Percentiles rank a stretch among this genome's conserved stretches.
Conservation (phyloP, 2,329 filamentous ascomycete species). For the Fusarium miscanthi region DNA sequence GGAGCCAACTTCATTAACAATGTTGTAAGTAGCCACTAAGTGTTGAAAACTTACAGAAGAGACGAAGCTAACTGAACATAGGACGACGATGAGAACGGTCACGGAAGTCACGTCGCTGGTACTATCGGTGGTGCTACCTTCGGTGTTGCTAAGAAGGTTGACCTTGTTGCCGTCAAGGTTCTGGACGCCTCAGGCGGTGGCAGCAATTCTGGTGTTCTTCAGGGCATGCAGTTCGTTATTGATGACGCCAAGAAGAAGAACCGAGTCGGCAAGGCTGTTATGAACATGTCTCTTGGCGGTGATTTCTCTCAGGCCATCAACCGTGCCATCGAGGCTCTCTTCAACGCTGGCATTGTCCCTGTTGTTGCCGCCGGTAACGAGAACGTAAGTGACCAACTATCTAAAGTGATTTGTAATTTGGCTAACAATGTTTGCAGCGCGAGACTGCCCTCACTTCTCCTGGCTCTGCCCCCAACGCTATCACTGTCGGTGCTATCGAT, state of each 20-base stretch:
- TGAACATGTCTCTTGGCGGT: constrained; percentile 73
- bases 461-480: constrained; percentile 65
- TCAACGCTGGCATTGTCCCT: constrained; percentile 63
- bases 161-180: constrained; percentile 70
- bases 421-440: constrained; percentile 45
- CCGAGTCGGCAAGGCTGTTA: constrained; percentile 64
- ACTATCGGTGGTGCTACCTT: constrained; percentile 70
- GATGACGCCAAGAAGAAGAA: constrained; percentile 57
- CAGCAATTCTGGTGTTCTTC: constrained; percentile 58
- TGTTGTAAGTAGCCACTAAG: constrained; percentile 50
- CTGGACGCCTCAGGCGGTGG: constrained; percentile 58
- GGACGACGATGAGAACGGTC: constrained; percentile 69
- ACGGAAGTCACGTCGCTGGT: constrained; percentile 72
- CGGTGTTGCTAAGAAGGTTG: constrained; percentile 63
- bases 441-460: constrained; percentile 64
- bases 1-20: constrained; percentile 64
- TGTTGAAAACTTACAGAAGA: not conserved
- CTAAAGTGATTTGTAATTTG: not conserved
- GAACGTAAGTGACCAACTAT: constrained; percentile 49
- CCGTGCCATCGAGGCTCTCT: constrained; percentile 62
- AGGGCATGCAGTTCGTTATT: constrained; percentile 68
- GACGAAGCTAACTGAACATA: constrained; percentile 29
- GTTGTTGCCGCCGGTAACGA: constrained; percentile 72
- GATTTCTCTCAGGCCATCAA: constrained; percentile 62
- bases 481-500: constrained; percentile 70